Percentiles rank a stretch among this genome's conserved stretches.
These are phyloP conservation scores for Nicotiana sylvestris DNA, from an alignment of 257 asterid genomes.

Conservation along the genomic window DNA sequence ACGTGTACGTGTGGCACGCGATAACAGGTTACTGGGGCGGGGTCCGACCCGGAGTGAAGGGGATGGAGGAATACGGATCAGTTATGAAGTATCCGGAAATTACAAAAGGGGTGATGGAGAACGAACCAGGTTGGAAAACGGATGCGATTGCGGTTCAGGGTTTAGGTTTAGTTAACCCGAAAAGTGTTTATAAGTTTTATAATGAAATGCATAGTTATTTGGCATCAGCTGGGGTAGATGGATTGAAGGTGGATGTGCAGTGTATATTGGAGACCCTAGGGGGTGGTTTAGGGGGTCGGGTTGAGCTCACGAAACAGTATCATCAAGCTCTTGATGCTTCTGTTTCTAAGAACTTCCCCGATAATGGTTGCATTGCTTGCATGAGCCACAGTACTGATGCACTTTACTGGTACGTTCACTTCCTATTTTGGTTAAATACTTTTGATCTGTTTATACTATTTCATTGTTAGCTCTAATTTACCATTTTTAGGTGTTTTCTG, in stretches of 20 bases:
- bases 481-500: not conserved
- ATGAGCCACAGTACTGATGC: slow-evolving; percentile 93
- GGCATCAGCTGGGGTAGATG: slow-evolving; percentile 73
- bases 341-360: slow-evolving; percentile 57
- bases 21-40: slow-evolving; percentile 96
- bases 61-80: slow-evolving; percentile 59
- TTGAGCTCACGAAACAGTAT: slow-evolving; percentile 70
- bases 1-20: slow-evolving; percentile 90
- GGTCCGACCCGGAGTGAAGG: slow-evolving; percentile 65
- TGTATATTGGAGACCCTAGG: slow-evolving; percentile 85
- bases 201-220: slow-evolving; percentile 77
- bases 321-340: slow-evolving; percentile 95
- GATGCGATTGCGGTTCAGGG: slow-evolving; percentile 72
- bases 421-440: not conserved
- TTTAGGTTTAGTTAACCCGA: slow-evolving; percentile 74
- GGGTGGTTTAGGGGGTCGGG: slow-evolving; percentile 77
- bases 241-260: slow-evolving; percentile 88
- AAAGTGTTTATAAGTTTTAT: slow-evolving; percentile 63
- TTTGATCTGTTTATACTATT: not conserved
- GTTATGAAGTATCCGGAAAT: slow-evolving; percentile 59
- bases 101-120: slow-evolving; percentile 67
- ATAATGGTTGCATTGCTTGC: slow-evolving; percentile 87
- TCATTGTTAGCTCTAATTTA: not conserved
- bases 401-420: slow-evolving; percentile 57
- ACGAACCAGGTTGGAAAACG: slow-evolving; percentile 71